Evolutionary conservation across 768 basidiomycete species (phyloP).

Genomic region (Paxillus ammoniavirescens): DNA sequence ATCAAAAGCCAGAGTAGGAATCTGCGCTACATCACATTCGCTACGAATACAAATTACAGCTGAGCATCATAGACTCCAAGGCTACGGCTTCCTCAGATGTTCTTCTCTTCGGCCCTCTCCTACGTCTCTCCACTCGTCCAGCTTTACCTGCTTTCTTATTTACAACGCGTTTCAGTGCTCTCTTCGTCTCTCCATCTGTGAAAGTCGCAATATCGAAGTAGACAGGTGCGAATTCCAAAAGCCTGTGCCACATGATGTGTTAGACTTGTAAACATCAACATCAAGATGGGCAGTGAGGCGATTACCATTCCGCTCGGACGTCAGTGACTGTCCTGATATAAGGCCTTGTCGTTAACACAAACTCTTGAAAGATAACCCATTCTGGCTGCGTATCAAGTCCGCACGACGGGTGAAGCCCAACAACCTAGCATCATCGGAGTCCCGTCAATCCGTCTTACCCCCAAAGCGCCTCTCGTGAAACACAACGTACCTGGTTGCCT

Average conservation of each 20-base stretch:
- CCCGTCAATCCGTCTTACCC: not conserved
- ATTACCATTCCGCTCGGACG: slow-evolving; percentile 81
- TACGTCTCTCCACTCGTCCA: not conserved
- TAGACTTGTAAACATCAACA: not conserved
- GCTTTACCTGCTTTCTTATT: slow-evolving; percentile 53
- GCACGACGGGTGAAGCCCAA: slow-evolving; percentile 69
- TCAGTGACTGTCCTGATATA: slow-evolving; percentile 94
- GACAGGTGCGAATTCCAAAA: slow-evolving; percentile 56
- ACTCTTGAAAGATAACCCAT: slow-evolving; percentile 94
- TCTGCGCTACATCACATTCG: too few species aligned
- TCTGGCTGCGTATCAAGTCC: slow-evolving; percentile 85
- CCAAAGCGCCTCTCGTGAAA: not conserved
- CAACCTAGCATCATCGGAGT: slow-evolving; percentile 7
- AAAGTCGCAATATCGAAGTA: slow-evolving; percentile 74
- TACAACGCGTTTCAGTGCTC: slow-evolving; percentile 52
- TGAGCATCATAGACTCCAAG: too few species aligned
- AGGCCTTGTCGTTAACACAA: slow-evolving; percentile 83
- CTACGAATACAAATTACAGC: too few species aligned
- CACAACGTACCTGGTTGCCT: slow-evolving; percentile 77
- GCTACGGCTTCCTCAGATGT: too few species aligned
- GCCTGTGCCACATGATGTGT: slow-evolving; percentile 34
- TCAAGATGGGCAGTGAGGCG: not conserved
- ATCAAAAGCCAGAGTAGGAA: too few species aligned
- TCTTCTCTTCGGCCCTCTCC: too few species aligned
- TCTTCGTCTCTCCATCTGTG: slow-evolving; percentile 70